phyloP scores from a whole-genome alignment of 2,329 filamentous ascomycete genomes.

The Hansfordia pulvinata region DNA sequence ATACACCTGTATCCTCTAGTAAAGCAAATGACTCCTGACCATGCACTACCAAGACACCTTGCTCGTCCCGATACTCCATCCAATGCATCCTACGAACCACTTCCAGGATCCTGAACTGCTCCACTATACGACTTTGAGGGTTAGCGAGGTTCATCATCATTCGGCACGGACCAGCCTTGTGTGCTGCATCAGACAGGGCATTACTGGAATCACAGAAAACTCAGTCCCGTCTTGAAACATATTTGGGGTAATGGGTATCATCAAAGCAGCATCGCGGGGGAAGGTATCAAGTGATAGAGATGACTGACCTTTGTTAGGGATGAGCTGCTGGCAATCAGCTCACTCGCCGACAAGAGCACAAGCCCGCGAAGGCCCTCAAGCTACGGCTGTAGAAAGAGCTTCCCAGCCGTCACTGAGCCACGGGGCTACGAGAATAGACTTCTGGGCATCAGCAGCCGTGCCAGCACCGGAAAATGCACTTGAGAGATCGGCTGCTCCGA shows the following conservation, averaged over 20 bases:
- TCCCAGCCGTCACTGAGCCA: slow-evolving; percentile 60
- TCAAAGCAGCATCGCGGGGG: slow-evolving; percentile 9
- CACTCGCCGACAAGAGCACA: slow-evolving; percentile 6
- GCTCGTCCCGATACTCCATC: too few relatives aligned
- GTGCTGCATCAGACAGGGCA: slow-evolving; percentile 9
- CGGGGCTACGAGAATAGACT: slow-evolving; percentile 66
- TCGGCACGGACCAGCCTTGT: too few relatives aligned
- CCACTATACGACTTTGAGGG: too few relatives aligned
- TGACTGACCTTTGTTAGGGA: too few relatives aligned
- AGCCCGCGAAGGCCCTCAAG: slow-evolving; percentile 7
- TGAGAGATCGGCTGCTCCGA: slow-evolving; percentile 58
- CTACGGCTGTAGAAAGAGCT: slow-evolving; percentile 29
- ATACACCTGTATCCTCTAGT: too few relatives aligned
- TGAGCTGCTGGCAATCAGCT: neutral
- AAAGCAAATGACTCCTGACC: too few relatives aligned
- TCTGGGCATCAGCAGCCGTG: slow-evolving; percentile 59
- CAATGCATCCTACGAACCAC: too few relatives aligned
- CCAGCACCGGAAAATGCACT: slow-evolving; percentile 63
- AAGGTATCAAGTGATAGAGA: neutral
- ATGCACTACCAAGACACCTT: too few relatives aligned
- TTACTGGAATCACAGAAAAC: slow-evolving; percentile 17
- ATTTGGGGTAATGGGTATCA: slow-evolving; percentile 15
- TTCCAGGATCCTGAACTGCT: too few relatives aligned
- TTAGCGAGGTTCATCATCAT: too few relatives aligned
- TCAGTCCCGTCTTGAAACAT: slow-evolving; percentile 22